Conservation (phyloP, 768 basidiomycete genomes). For the Tylopilus balloui region DNA sequence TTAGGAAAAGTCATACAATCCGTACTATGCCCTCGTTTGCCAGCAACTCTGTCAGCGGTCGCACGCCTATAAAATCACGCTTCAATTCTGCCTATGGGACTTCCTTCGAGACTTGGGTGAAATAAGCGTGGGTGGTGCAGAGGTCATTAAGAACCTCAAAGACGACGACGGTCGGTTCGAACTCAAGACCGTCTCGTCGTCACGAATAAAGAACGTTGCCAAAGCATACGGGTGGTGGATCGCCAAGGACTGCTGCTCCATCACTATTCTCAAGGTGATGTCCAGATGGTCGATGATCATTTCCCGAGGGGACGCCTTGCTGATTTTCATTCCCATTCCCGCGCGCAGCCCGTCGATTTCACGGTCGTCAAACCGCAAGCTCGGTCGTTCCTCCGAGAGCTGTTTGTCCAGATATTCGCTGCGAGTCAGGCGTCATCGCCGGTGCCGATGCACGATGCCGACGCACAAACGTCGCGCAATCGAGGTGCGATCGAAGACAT, state of each 20-base stretch:
- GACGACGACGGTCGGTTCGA: slow-evolving; percentile 44
- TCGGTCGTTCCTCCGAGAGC: slow-evolving; percentile 59
- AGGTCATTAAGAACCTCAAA: slow-evolving; percentile 58
- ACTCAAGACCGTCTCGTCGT: slow-evolving; percentile 49
- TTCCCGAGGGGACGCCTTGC: neutral
- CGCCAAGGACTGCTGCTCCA: slow-evolving; percentile 70
- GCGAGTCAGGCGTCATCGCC: slow-evolving; percentile 75
- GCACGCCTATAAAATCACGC: slow-evolving; percentile 84
- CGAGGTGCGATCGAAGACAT: slow-evolving; percentile 67
- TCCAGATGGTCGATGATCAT: too few relatives aligned
- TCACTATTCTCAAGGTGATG: slow-evolving; percentile 86
- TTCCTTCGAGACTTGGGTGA: slow-evolving; percentile 91
- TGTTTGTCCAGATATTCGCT: slow-evolving; percentile 67
- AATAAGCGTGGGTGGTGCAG: slow-evolving; percentile 71
- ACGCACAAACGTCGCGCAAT: slow-evolving; percentile 44
- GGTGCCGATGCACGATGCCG: slow-evolving; percentile 37
- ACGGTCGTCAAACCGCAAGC: slow-evolving; percentile 62
- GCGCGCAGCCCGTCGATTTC: slow-evolving; percentile 79
- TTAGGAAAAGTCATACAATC: slow-evolving; percentile 86
- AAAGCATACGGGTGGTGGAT: slow-evolving; percentile 91
- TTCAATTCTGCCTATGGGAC: slow-evolving; percentile 97
- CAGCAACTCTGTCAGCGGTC: slow-evolving; percentile 75
- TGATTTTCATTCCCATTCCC: neutral
- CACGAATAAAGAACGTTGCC: slow-evolving; percentile 68
- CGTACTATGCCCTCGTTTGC: slow-evolving; percentile 88